Conservation (phyloP, 352 stramenopile species). For the Globisporangium polare region DNA sequence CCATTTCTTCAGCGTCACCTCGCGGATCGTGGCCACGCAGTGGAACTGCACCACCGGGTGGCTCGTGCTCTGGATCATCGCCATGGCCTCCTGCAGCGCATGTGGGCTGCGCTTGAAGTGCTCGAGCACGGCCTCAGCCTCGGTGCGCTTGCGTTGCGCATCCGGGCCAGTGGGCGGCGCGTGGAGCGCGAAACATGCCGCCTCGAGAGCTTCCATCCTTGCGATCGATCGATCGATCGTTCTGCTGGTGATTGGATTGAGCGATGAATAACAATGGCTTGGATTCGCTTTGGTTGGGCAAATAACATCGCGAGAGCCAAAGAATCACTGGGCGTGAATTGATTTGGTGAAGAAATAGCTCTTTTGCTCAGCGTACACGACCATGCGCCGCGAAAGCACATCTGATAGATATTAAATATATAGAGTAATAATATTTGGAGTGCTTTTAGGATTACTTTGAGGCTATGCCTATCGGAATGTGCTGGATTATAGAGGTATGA, state of each 20-base stretch:
- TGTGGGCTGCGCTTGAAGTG: slow-evolving; percentile 81
- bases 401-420: too few relatives aligned
- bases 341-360: background rate
- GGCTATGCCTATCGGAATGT: too few relatives aligned
- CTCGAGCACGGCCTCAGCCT: slow-evolving; percentile 62
- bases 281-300: background rate
- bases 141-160: slow-evolving; percentile 43
- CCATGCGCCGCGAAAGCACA: too few relatives aligned
- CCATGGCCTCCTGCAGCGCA: slow-evolving; percentile 57
- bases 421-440: too few relatives aligned
- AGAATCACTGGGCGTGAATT: background rate
- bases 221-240: too few relatives aligned
- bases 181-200: slow-evolving; percentile 66
- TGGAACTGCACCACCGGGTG: slow-evolving; percentile 77
- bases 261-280: background rate
- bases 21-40: slow-evolving; percentile 69
- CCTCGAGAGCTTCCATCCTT: slow-evolving; percentile 58
- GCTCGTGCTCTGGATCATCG: slow-evolving; percentile 35
- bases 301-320: background rate
- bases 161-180: slow-evolving; percentile 48
- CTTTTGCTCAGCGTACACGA: background rate
- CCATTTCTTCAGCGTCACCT: slow-evolving; percentile 74
- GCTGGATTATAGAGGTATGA: too few relatives aligned
- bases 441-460: too few relatives aligned
- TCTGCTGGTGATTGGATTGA: background rate